Evolutionary conservation across 139 green algal species (phyloP).

Genomic region (Tetratostichococcus sp.): DNA sequence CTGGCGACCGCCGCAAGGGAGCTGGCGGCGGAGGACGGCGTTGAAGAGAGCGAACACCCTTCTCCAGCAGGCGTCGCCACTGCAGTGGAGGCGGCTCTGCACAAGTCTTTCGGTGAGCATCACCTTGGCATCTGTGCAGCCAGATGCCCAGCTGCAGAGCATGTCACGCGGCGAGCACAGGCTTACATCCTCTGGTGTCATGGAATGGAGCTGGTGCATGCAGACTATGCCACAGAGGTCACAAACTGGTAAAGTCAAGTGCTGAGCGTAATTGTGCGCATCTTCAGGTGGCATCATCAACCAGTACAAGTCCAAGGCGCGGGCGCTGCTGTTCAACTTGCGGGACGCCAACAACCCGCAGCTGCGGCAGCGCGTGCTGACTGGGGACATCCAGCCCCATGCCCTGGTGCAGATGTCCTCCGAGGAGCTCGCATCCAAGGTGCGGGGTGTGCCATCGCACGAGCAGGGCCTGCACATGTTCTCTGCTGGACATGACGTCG

Average conservation of each 20-base stretch:
- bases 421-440: conserved; percentile 42
- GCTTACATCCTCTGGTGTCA: no score
- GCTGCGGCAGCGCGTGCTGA: conserved; percentile 58
- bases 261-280: no score
- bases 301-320: conserved; percentile 86
- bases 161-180: no score
- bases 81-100: conserved; percentile 19
- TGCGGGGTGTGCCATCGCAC: neutral
- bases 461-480: no score
- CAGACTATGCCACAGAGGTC: no score
- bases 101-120: conserved; percentile 7
- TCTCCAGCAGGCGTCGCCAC: neutral
- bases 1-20: neutral
- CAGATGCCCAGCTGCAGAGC: neutral
- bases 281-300: conserved; percentile 42
- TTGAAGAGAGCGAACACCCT: neutral
- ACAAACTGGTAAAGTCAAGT: no score
- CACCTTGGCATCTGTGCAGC: neutral
- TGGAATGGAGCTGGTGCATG: no score
- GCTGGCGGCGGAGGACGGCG: neutral
- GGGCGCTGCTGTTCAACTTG: conserved; percentile 83
- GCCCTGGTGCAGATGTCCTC: conserved; percentile 48
- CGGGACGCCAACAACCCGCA: conserved; percentile 70
- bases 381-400: conserved; percentile 36
- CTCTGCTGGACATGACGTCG: no score